A percentile compares a stretch with the other conserved stretches of the same genome.
These are phyloP conservation scores for Eurotiales sp. DNA, from an alignment of 2,329 filamentous ascomycete genomes.

Conservation along the genomic window DNA sequence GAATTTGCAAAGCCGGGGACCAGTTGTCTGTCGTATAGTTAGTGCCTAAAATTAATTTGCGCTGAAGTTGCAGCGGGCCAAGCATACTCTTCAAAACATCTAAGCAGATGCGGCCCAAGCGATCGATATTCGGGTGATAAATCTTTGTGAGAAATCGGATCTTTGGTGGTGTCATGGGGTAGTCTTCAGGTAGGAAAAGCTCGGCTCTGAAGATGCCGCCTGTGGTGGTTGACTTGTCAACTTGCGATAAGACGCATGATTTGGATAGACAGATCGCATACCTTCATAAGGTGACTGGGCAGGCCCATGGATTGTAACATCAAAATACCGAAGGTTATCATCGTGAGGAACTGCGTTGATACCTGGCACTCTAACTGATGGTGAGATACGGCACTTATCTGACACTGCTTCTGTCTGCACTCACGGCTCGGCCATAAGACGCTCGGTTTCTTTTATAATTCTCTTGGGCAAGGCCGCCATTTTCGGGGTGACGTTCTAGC, in stretches of 20 bases:
- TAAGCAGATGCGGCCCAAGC: conserved; percentile 91
- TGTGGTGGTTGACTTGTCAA: conserved; percentile 25
- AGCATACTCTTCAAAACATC: conserved; percentile 90
- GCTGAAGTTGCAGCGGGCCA: too few species aligned
- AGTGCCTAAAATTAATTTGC: too few species aligned
- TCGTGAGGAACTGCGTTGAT: conserved; percentile 95
- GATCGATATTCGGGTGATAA: conserved; percentile 98
- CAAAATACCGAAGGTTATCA: conserved; percentile 96
- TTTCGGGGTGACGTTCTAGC: not conserved
- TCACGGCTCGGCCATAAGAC: conserved; percentile 93
- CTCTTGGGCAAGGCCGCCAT: conserved; percentile 79
- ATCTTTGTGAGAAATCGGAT: conserved; percentile 99
- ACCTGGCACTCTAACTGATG: conserved; percentile 70
- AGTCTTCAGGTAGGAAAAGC: conserved; percentile 96
- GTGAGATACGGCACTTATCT: conserved; percentile 5
- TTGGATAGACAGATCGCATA: conserved; percentile 38
- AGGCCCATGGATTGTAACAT: conserved; percentile 92
- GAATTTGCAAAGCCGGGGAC: conserved; percentile 96
- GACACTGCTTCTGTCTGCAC: conserved; percentile 30
- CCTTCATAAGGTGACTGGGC: conserved; percentile 93
- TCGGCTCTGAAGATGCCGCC: conserved; percentile 93
- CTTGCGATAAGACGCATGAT: not conserved
- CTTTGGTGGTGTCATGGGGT: conserved; percentile 98
- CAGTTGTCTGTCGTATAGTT: conserved; percentile 71
- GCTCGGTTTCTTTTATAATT: conserved; percentile 98